Evolutionary conservation across 805 yeast species (phyloP).

Genomic region (Kuraishia piskuri): DNA sequence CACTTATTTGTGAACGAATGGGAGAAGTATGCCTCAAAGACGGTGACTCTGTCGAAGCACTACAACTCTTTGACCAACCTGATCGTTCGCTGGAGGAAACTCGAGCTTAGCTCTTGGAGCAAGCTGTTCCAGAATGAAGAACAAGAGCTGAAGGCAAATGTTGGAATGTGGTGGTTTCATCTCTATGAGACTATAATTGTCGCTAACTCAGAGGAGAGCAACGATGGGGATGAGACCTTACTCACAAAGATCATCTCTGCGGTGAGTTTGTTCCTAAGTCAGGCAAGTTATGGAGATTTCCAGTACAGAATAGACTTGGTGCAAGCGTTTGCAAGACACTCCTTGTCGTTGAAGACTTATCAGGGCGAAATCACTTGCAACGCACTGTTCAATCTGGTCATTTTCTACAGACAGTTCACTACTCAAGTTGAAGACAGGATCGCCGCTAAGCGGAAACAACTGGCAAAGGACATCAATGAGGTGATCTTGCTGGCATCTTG

Average conservation of each 20-base stretch:
- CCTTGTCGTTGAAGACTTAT: constrained; percentile 12
- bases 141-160: constrained; percentile 29
- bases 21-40: constrained; percentile 84
- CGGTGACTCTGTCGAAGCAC: constrained; percentile 52
- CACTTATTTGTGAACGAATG: constrained; percentile 81
- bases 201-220: constrained; percentile 34
- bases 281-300: constrained; percentile 73
- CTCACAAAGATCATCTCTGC: constrained; percentile 39
- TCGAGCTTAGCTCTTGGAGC: constrained; percentile 85
- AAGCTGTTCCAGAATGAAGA: constrained; percentile 64
- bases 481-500: constrained; percentile 87
- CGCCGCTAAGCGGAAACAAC: constrained; percentile 33
- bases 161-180: constrained; percentile 89
- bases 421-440: constrained; percentile 39
- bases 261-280: constrained; percentile 66
- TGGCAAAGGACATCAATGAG: constrained; percentile 78
- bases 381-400: constrained; percentile 48
- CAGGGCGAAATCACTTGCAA: constrained; percentile 18
- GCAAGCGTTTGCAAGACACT: constrained; percentile 56
- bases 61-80: constrained; percentile 53
- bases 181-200: constrained; percentile 73
- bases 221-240: constrained; percentile 23
- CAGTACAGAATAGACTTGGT: constrained; percentile 48
- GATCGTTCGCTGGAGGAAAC: constrained; percentile 84
- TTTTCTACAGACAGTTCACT: constrained; percentile 61